Conservation (phyloP, 768 basidiomycete species). For the Psilocybe tampanensis region DNA sequence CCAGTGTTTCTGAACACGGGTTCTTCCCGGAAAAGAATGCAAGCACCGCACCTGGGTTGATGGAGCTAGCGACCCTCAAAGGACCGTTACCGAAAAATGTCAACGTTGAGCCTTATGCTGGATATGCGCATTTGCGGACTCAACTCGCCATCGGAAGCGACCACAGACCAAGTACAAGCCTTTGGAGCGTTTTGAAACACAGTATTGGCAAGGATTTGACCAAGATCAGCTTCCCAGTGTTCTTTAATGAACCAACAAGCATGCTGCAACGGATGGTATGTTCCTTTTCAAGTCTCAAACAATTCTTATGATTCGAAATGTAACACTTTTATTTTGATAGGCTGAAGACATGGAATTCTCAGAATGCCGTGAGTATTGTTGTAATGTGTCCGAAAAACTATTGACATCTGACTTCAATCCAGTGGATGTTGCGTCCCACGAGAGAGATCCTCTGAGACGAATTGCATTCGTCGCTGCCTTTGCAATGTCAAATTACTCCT, state of each 20-base stretch:
- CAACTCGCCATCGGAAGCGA: slow-evolving; percentile 64
- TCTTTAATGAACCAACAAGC: slow-evolving; percentile 92
- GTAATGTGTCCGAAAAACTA: slow-evolving; percentile 4
- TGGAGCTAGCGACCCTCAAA: slow-evolving; percentile 1
- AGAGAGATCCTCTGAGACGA: slow-evolving; percentile 76
- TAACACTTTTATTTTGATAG: slow-evolving; percentile 17
- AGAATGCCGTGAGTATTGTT: slow-evolving; percentile 70
- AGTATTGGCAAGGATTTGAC: slow-evolving; percentile 97
- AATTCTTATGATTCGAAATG: not conserved
- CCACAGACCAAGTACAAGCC: slow-evolving; percentile 83
- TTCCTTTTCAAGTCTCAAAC: slow-evolving; percentile 8
- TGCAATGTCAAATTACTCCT: slow-evolving; percentile 97
- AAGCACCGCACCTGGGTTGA: not conserved
- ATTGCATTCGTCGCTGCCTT: slow-evolving; percentile 95
- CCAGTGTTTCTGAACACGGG: slow-evolving; percentile 24
- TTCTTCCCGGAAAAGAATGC: not conserved
- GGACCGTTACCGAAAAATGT: slow-evolving; percentile 15
- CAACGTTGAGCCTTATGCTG: slow-evolving; percentile 52
- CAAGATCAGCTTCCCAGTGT: slow-evolving; percentile 93
- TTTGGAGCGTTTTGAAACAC: slow-evolving; percentile 95
- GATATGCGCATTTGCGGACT: slow-evolving; percentile 66
- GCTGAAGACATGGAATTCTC: slow-evolving; percentile 99
- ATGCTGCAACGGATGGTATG: slow-evolving; percentile 94
- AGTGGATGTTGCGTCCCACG: slow-evolving; percentile 86
- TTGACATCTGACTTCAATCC: not conserved